Evolutionary conservation across 2,329 filamentous ascomycete species (phyloP), one percentile per base, ranked within the genome.

Genomic region (Lecanoromycetidae sp.): DNA sequence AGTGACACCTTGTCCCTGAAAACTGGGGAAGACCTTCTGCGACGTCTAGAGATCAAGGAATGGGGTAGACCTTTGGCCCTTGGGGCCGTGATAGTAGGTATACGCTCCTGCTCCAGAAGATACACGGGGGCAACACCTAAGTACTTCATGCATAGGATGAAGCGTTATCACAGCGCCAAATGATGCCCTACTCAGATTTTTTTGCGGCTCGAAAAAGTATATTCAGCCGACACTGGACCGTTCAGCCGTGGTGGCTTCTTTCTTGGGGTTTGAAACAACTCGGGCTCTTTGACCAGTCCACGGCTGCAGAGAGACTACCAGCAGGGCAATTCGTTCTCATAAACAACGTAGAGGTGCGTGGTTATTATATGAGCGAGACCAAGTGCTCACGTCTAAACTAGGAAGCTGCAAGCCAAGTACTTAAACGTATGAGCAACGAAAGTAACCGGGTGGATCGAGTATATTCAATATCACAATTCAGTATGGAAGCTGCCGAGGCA

Each of bases 41-140:
- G 77, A 20, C 77, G 79, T 29, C 69, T 98, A 44, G 81, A 88
- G 55, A 84, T 74, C 40, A 79, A 79, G 36, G 80, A 90, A 57
- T 88, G 79, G 63, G 91, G 91, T 2, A 76, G 80, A 37, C 91
- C 91, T 1, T 72, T 90, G 8, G 86, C 84, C 3, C 69, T 98
- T 1, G 83, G 83, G 1, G 77, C 80, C 3, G 91, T 88, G 4
- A 70, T 96, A 40, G 69, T 72, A 63, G 46, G 67, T 62, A 44
- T 37, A 27, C 22, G 8, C 32, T 19, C 48, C 49, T 34, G 17
- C 22, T 19, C 15, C n/a, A 23, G 12, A 2, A 19, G 15, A 42
- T 22, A 23, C 13, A 1, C 19, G 4, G 15, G 9, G 34, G 3
- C 26, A 20, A 20, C 25, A 22, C 39, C 30, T 39, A 26, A 26